A percentile compares a stretch with the other conserved stretches of the same genome.
Conservation (phyloP, 1,139 yeast species). For the Entelexis sorbosivorans region DNA sequence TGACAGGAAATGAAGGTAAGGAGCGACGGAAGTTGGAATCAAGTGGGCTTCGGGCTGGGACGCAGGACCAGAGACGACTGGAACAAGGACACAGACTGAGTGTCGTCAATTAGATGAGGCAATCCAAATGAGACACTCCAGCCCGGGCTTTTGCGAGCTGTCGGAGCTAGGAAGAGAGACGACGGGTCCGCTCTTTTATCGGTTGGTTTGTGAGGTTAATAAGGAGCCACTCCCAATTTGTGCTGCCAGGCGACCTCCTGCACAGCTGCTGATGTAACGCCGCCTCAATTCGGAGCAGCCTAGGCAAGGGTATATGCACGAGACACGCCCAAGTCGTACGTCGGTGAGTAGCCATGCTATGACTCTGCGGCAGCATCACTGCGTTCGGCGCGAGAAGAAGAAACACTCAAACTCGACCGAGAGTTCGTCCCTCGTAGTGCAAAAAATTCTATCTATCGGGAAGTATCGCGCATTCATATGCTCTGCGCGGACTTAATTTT, state of each 20-base stretch:
- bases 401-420: neutral
- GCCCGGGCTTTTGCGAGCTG: neutral
- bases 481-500: neutral
- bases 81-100: neutral
- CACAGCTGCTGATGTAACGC: conserved; percentile 5
- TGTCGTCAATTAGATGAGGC: conserved; percentile 4
- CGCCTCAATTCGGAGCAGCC: neutral
- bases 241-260: conserved; percentile 1
- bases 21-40: conserved; percentile 5
- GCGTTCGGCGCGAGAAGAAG: neutral
- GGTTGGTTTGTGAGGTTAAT: conserved; percentile 2
- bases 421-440: too few relatives aligned
- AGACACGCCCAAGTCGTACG: neutral
- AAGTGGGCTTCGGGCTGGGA: conserved; percentile 4
- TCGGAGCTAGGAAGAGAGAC: neutral
- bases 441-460: too few relatives aligned
- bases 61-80: neutral
- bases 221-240: conserved; percentile 7
- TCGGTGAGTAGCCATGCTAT: neutral
- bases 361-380: neutral
- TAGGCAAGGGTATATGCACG: neutral
- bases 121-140: conserved; percentile 8
- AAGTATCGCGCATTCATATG: neutral
- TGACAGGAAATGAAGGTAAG: conserved; percentile 1
- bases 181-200: conserved; percentile 4